A percentile compares a stretch with the other conserved stretches of the same genome.
Evolutionary conservation across 768 basidiomycete genomes (phyloP).

Genomic region (Coprinellus micaceus): DNA sequence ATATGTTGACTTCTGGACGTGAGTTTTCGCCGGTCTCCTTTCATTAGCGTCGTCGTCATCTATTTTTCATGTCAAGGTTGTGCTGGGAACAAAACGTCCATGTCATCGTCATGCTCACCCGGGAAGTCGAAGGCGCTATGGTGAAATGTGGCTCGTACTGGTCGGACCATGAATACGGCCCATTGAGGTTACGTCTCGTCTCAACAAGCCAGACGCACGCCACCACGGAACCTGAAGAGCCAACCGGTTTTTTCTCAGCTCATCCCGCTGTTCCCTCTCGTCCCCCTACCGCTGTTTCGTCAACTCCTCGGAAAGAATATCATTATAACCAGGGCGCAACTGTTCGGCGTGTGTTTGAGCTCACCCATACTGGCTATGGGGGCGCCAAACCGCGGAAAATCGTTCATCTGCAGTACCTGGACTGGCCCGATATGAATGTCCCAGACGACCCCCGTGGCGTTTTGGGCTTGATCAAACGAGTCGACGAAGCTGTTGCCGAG

Average conservation of each 20-base stretch:
- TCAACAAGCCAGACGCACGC: constrained; percentile 33
- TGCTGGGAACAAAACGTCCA: constrained; percentile 94
- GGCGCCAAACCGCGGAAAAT: constrained; percentile 59
- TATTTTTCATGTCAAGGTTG: constrained; percentile 42
- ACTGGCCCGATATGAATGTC: constrained; percentile 97
- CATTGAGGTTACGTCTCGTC: constrained; percentile 54
- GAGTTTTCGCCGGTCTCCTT: constrained; percentile 37
- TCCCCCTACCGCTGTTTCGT: constrained; percentile 13
- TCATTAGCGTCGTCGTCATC: background rate
- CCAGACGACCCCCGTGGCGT: constrained; percentile 79
- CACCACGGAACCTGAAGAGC: constrained; percentile 22
- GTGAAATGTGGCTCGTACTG: constrained; percentile 94
- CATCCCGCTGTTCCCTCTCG: constrained; percentile 13
- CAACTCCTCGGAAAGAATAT: constrained; percentile 17
- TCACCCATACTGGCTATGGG: constrained; percentile 62
- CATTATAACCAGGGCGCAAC: constrained; percentile 26
- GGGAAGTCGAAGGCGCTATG: constrained; percentile 82
- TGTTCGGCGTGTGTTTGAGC: constrained; percentile 63
- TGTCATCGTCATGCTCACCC: constrained; percentile 95
- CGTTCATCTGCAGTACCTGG: constrained; percentile 86
- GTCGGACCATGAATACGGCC: constrained; percentile 66
- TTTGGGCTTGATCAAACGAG: constrained; percentile 67
- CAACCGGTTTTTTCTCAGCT: constrained; percentile 35
- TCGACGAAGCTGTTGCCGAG: constrained; percentile 46
- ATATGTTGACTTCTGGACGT: constrained; percentile 93